Base-by-base conservation (phyloP, 2,329 filamentous ascomycete species). In the Pseudocercospora musae region DNA sequence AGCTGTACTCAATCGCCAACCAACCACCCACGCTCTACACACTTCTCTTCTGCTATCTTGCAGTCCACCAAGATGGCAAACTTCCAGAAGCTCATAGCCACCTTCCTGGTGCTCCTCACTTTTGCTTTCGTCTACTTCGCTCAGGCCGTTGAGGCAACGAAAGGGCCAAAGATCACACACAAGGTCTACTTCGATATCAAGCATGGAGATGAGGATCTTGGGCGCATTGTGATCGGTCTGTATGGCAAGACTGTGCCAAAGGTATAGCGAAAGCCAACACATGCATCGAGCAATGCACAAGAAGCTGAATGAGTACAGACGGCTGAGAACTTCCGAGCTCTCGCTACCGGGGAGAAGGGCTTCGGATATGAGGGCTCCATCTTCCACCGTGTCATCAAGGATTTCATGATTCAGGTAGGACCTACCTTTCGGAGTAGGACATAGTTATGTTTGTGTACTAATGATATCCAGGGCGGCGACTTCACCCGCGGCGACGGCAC, bases 381-480 rank as follows among this genome's bases (percentile, higher is more conserved):
- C 74, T 96, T 96, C 87, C 91, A 96, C 85, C 90, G 91, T 77
- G 89, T 95, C 76, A 95, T 95, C 84, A 90, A 91, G 83, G 78
- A 88, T 70, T 95, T 95, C 81, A 95, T 95, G 91, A 93, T 95
- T 78, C 91, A 95, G 82, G 91, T 56, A 20, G 11, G 21, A n/a
- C n/a, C n/a, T n/a, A 9, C 29, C 20, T 50, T 5, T 2, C 11
- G 9, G 15, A 48, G 44, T 9, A 27, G 4, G 21, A 25, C 7
- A 29, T 18, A 50, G 9, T 18, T 42, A 25, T 9, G 1, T 15
- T 5, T 37, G 4, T 46, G 18, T 23, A 15, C 33, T 60, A 40
- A 60, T 37, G 4, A 29, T 20, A 5, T 54, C 11, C 91, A 94
- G 82, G 91, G 91, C 71, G 91, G 90, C 77, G 90, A 95, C 82